phyloP scores from a whole-genome alignment of 805 yeast species.

The Cyberlindnera suaveolens region DNA sequence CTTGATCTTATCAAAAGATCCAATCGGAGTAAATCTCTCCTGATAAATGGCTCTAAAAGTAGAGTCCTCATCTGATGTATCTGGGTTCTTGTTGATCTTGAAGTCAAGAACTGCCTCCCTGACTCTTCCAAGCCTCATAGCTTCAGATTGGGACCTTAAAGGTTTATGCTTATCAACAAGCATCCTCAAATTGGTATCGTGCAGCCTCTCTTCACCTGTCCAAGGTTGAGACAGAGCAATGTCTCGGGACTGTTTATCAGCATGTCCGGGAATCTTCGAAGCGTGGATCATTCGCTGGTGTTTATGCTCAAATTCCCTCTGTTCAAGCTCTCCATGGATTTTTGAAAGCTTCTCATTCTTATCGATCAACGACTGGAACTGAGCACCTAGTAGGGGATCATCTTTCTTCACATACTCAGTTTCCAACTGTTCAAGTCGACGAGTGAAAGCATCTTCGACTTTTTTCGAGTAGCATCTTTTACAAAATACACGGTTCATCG shows the following conservation, averaged over 20 bases:
- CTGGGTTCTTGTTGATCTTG: constrained; percentile 28
- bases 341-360: constrained; percentile 19
- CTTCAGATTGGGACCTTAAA: constrained; percentile 20
- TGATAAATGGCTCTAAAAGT: constrained; percentile 53
- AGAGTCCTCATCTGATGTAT: constrained; percentile 32
- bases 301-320: constrained; percentile 29
- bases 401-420: constrained; percentile 17
- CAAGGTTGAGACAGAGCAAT: constrained; percentile 50
- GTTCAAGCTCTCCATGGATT: constrained; percentile 26
- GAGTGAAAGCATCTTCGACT: constrained; percentile 19
- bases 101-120: constrained; percentile 65
- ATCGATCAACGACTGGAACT: constrained; percentile 20
- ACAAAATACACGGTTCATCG: not conserved
- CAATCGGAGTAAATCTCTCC: constrained; percentile 46
- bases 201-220: constrained; percentile 46
- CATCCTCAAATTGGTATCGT: constrained; percentile 49
- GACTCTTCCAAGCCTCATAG: constrained; percentile 47
- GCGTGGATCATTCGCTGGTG: constrained; percentile 36
- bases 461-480: not conserved
- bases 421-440: constrained; percentile 23
- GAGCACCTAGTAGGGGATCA: constrained; percentile 22
- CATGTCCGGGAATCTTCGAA: constrained; percentile 37
- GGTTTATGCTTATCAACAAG: constrained; percentile 46
- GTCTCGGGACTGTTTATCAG: constrained; percentile 38
- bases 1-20: constrained; percentile 38